These are phyloP conservation scores for Somion occarium DNA, from an alignment of 1,284 basidiomycete genomes.

Conservation along the genomic window DNA sequence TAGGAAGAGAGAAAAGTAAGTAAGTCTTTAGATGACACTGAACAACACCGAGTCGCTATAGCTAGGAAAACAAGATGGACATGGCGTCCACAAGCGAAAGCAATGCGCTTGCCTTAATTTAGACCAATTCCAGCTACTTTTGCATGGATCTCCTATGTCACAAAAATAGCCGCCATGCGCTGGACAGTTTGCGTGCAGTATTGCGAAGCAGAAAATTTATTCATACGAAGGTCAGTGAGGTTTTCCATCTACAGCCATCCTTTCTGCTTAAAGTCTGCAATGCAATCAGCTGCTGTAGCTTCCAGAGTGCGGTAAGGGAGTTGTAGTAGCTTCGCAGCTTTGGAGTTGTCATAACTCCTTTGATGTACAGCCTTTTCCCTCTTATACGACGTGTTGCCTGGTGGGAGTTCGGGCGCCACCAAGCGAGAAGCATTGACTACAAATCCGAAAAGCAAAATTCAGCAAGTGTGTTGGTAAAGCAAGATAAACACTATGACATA, in stretches of 20 bases:
- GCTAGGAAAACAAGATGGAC: no score
- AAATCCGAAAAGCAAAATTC: conserved; percentile 23
- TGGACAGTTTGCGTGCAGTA: no score
- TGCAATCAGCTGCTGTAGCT: conserved; percentile 34
- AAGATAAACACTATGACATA: not conserved
- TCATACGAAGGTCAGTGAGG: no score
- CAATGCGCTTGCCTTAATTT: no score
- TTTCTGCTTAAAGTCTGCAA: conserved; percentile 31
- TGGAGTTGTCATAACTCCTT: conserved; percentile 26
- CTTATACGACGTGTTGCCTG: conserved; percentile 14
- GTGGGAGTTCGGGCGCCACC: conserved; percentile 16
- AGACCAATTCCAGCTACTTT: no score
- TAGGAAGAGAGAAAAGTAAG: no score
- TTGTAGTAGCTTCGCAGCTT: conserved; percentile 38
- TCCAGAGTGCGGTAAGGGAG: conserved; percentile 38
- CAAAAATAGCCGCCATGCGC: no score
- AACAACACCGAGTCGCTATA: no score
- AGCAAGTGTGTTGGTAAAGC: conserved; percentile 23
- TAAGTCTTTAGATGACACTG: no score
- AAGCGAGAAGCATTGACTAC: conserved; percentile 14
- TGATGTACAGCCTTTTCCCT: conserved; percentile 22
- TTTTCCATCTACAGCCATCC: conserved; percentile 12
- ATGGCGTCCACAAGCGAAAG: no score
- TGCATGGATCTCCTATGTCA: no score
- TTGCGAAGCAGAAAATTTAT: no score